A percentile compares a stretch with the other conserved stretches of the same genome.
Conservation (phyloP, 805 yeast genomes). For the Starmerella vaccinii region DNA sequence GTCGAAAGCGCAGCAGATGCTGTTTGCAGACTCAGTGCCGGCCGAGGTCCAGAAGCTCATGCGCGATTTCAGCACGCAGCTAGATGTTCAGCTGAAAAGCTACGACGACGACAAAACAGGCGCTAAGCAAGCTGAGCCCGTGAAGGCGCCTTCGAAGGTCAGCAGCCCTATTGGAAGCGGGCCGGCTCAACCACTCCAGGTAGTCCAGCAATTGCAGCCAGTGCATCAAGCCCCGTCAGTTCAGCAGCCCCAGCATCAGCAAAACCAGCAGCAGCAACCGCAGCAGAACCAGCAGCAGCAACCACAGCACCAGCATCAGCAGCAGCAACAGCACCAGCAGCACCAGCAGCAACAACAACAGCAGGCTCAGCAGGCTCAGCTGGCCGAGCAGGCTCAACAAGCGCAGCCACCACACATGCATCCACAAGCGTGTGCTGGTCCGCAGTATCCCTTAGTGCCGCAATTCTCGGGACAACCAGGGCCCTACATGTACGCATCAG, state of each 20-base stretch:
- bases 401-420: neutral
- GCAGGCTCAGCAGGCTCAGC: neutral
- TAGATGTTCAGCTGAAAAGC: neutral
- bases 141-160: neutral
- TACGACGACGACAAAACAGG: neutral
- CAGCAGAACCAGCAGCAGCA: neutral
- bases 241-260: no score
- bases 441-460: neutral
- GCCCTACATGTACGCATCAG: neutral
- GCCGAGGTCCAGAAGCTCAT: conserved; percentile 1
- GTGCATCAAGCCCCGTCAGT: neutral
- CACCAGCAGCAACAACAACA: neutral
- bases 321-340: neutral
- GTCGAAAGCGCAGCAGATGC: conserved; percentile 1
- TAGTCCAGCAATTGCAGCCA: neutral
- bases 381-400: neutral
- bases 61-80: neutral
- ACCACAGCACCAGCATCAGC: neutral
- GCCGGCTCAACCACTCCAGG: neutral
- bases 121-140: neutral
- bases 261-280: no score
- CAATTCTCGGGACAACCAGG: neutral
- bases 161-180: neutral
- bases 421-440: neutral
- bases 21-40: neutral